Conservation (phyloP, 768 basidiomycete genomes). For the Kwoniella sp. region DNA sequence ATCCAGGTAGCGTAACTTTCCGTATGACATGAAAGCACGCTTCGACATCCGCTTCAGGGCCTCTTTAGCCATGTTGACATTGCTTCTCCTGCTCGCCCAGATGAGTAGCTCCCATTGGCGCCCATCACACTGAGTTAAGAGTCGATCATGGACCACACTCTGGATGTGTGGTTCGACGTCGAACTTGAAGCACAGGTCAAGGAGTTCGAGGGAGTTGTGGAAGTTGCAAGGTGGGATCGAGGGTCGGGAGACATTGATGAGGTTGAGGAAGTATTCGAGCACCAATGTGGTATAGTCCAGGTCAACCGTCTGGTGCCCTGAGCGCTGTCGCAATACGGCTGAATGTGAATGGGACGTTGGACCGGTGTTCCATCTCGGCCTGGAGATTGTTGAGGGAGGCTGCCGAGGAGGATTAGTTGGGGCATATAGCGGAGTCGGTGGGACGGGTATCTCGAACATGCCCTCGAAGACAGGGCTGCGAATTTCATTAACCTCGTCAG, state of each 20-base stretch:
- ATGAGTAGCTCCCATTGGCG: neutral
- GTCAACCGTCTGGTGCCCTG: neutral
- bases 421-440: neutral
- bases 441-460: constrained; percentile 9
- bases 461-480: constrained; percentile 1
- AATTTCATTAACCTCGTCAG: no score
- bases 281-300: neutral
- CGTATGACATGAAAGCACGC: neutral
- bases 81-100: neutral
- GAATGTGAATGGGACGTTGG: no score
- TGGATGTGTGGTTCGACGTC: neutral
- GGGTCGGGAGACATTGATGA: constrained; percentile 11
- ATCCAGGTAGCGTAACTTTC: neutral
- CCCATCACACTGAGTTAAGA: neutral
- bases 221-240: neutral
- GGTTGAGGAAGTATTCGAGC: constrained; percentile 11
- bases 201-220: neutral
- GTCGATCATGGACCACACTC: neutral
- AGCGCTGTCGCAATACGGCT: neutral
- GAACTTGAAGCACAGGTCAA: constrained; percentile 12
- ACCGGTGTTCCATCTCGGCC: neutral
- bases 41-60: neutral
- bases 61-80: neutral
- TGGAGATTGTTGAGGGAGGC: no score
- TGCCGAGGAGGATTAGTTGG: neutral